These are phyloP conservation scores for Lachancea lanzarotensis DNA, from an alignment of 805 yeast genomes.

Conservation along the genomic window DNA sequence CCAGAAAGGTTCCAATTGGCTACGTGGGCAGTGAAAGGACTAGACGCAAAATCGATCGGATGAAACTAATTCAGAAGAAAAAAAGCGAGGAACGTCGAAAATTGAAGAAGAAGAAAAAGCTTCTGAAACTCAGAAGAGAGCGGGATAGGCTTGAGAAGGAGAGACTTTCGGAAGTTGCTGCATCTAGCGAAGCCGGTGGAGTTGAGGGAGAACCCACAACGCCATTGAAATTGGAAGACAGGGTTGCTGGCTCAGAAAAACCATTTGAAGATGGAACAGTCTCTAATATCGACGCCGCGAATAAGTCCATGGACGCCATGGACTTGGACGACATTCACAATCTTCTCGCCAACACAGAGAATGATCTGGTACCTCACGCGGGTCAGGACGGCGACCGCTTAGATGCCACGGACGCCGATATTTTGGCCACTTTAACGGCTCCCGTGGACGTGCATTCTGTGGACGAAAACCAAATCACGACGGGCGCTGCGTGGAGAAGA, in stretches of 20 bases:
- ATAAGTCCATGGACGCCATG: conserved; percentile 25
- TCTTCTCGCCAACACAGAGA: conserved; percentile 15
- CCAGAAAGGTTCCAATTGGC: conserved; percentile 32
- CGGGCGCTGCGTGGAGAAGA: conserved; percentile 39
- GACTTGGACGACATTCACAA: conserved; percentile 30
- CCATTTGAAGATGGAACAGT: background rate
- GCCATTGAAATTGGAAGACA: background rate
- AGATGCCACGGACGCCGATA: conserved; percentile 26
- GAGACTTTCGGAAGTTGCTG: conserved; percentile 5
- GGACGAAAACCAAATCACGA: conserved; percentile 10
- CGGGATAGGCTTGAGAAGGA: conserved; percentile 28
- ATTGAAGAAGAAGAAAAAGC: conserved; percentile 30
- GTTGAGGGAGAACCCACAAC: background rate
- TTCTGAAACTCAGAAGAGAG: conserved; percentile 28
- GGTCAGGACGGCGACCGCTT: conserved; percentile 21
- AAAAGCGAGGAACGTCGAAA: conserved; percentile 31
- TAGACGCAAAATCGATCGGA: conserved; percentile 30
- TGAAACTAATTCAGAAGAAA: conserved; percentile 32
- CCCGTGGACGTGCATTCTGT: conserved; percentile 26
- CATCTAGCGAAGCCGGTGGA: background rate
- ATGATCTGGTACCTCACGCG: conserved; percentile 5
- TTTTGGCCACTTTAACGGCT: conserved; percentile 31
- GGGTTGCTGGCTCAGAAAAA: background rate
- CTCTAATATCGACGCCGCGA: conserved; percentile 1
- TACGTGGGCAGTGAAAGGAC: conserved; percentile 33